Evolutionary conservation across 2,329 filamentous ascomycete genomes (phyloP).

Genomic region (Amauroascus verrucosus): DNA sequence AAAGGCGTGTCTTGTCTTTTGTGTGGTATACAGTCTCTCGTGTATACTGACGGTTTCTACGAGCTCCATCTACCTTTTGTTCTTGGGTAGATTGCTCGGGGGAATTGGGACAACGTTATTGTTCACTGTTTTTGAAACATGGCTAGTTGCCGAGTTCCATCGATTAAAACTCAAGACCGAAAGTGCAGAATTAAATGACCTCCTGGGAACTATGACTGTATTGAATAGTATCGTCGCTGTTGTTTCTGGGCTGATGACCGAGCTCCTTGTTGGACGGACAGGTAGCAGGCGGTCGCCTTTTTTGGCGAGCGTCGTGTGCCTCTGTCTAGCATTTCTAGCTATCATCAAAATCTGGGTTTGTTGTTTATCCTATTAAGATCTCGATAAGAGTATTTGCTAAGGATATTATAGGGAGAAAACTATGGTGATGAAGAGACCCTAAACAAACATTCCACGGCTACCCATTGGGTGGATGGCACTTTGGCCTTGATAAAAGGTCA

Average conservation of each 20-base stretch:
- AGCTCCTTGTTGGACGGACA: slow-evolving; percentile 41
- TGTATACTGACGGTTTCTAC: slow-evolving; percentile 23
- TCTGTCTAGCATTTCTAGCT: slow-evolving; percentile 12
- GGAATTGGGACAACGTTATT: slow-evolving; percentile 48
- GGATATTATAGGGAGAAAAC: slow-evolving; percentile 12
- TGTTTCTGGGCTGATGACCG: slow-evolving; percentile 43
- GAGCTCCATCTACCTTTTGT: slow-evolving; percentile 38
- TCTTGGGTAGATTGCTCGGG: slow-evolving; percentile 45
- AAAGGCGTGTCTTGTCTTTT: slow-evolving; percentile 13
- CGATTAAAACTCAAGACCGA: slow-evolving; percentile 36
- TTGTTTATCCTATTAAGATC: neutral
- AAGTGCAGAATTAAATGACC: slow-evolving; percentile 38
- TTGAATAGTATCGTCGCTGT: slow-evolving; percentile 50
- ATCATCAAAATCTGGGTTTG: slow-evolving; percentile 16
- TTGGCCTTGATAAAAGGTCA: slow-evolving; percentile 7
- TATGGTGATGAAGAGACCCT: slow-evolving; percentile 1
- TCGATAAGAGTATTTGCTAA: neutral
- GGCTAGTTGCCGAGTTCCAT: slow-evolving; percentile 52
- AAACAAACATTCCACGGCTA: neutral
- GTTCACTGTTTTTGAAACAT: slow-evolving; percentile 52
- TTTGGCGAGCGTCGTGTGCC: slow-evolving; percentile 33
- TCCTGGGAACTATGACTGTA: slow-evolving; percentile 46
- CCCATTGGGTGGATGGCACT: slow-evolving; percentile 6
- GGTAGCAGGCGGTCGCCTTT: slow-evolving; percentile 46
- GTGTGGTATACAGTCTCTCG: slow-evolving; percentile 13